Conservation (phyloP, 352 stramenopile genomes). For the Phytophthora fragariae region DNA sequence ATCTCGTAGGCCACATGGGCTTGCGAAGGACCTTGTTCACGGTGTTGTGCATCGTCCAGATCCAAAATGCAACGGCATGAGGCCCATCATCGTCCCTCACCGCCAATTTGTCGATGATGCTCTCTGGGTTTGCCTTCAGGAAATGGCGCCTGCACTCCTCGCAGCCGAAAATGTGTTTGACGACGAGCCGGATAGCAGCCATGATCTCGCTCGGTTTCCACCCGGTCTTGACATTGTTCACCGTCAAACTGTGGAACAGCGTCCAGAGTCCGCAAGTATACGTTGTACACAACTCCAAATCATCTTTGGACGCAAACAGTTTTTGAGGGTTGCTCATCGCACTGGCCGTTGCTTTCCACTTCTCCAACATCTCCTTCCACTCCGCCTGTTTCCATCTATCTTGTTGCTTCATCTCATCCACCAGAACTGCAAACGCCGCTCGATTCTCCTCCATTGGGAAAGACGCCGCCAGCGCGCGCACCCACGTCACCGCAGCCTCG, state of each 20-base stretch:
- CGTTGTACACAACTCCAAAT: constrained; percentile 63
- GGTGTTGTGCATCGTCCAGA: constrained; percentile 85
- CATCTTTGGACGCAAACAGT: constrained; percentile 57
- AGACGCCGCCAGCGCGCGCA: constrained; percentile 51
- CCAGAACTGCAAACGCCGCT: constrained; percentile 52
- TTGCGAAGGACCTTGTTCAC: constrained; percentile 78
- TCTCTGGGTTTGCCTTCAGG: constrained; percentile 63
- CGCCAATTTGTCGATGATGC: constrained; percentile 49
- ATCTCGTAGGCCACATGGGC: constrained; percentile 58
- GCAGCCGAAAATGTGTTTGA: constrained; percentile 83
- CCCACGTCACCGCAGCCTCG: constrained; percentile 64
- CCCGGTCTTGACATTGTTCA: constrained; percentile 33
- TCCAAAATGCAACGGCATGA: constrained; percentile 64
- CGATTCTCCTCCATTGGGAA: constrained; percentile 78
- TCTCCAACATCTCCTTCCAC: constrained; percentile 60
- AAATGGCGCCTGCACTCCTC: constrained; percentile 78
- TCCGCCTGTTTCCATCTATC: constrained; percentile 50
- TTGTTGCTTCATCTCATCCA: constrained; percentile 42
- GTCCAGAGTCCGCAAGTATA: constrained; percentile 85
- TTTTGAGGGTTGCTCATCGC: constrained; percentile 64
- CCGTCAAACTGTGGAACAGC: constrained; percentile 77
- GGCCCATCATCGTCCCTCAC: constrained; percentile 47
- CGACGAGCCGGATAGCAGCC: constrained; percentile 67
- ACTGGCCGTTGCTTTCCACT: constrained; percentile 61
- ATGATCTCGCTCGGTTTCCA: constrained; percentile 62